Base-by-base conservation (phyloP, 495 filamentous ascomycete species). In the Aspergillus avenaceus region DNA sequence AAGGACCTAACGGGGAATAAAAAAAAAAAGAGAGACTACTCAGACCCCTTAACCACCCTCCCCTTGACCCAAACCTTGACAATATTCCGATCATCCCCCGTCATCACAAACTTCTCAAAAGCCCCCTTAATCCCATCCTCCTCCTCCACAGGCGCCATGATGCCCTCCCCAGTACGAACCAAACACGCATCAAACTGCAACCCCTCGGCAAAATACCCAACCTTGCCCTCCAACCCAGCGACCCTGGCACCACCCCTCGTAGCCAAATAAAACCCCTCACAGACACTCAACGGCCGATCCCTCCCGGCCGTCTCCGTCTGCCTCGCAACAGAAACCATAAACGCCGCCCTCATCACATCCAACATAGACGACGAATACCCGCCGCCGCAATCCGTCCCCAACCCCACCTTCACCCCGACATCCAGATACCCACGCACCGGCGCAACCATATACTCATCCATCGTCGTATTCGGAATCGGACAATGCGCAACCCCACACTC, bases 351-450 rank as follows among this genome's bases (percentile, higher is more conserved):
- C 72, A 83, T 83, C 0, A 74, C 72, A 31, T 84, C 79, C 12
- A 84, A 56, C 61, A 84, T 84, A 31, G 74, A 77, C n/a, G 65
- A 67, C 5, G 77, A 79, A 59, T 75, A 81, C 18, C 83, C 84
- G n/a, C 84, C 84, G 3, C 81, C 81, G 45, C 78, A 81, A 50
- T 88, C 84, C 0, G 84, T 86, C 0, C 84, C 84, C 14, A 87
- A 60, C 0, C 82, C 83, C 11, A 87, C 80, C 54, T 85, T 85
- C 45, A 86, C 77, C 0, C 74, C 82, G 4, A 70, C 67, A 8
- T 69, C 61, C 9, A 86, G 58, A 47, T 83, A 81, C 31, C 77
- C 75, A 18, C 81, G 70, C 1, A 84, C 63, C 0, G 58, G 81
- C 4, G 83, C 81, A 3, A 81, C 77, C 70, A 84, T 82, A 46